Conservation (phyloP, 768 basidiomycete species). For the Astraeus odoratus region DNA sequence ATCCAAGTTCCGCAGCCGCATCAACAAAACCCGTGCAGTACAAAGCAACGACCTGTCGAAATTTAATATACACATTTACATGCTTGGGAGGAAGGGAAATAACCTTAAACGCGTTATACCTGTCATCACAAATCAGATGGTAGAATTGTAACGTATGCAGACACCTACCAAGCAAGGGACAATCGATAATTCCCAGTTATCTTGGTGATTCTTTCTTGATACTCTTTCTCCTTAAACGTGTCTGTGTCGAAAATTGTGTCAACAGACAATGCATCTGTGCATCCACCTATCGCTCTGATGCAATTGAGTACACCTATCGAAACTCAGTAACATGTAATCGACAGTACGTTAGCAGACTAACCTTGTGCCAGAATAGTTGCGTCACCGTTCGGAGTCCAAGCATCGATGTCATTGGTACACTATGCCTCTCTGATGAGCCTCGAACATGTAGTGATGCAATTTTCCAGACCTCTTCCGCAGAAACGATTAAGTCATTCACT, state of each 20-base stretch:
- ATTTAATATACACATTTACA: not conserved
- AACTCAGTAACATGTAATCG: not conserved
- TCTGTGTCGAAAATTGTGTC: conserved; percentile 56
- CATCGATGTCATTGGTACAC: conserved; percentile 49
- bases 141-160: not conserved
- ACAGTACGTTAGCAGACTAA: conserved; percentile 19
- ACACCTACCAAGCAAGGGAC: conserved; percentile 51
- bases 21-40: conserved; percentile 54
- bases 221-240: conserved; percentile 50
- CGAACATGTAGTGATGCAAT: not conserved
- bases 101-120: conserved; percentile 66
- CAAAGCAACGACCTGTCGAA: conserved; percentile 48
- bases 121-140: conserved; percentile 13
- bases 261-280: conserved; percentile 42
- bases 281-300: conserved; percentile 57
- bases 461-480: conserved; percentile 53
- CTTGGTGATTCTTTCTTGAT: conserved; percentile 36
- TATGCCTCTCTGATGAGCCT: conserved; percentile 17
- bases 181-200: conserved; percentile 44
- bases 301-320: conserved; percentile 49
- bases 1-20: conserved; percentile 59
- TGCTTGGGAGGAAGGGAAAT: not conserved
- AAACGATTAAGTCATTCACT: conserved; percentile 53
- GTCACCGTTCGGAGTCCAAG: conserved; percentile 52
- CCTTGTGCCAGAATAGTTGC: conserved; percentile 47